Evolutionary conservation across 257 asterid species (phyloP).

Genomic region (Gentiana straminea): DNA sequence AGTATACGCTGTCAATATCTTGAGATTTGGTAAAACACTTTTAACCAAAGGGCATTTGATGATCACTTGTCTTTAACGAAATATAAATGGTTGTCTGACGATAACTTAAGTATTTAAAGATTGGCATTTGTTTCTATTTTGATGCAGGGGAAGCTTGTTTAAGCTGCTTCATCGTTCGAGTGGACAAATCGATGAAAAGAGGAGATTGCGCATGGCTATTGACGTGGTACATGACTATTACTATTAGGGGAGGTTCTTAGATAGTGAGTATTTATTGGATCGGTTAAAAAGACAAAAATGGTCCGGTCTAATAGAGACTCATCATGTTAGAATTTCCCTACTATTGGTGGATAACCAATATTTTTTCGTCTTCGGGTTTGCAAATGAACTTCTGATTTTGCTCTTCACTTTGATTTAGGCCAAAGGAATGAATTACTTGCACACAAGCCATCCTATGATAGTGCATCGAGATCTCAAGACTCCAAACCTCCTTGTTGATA

Average conservation of each 20-base stretch:
- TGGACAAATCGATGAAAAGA: constrained; percentile 70
- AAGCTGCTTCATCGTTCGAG: constrained; percentile 76
- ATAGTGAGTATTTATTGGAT: too few species aligned
- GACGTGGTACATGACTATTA: constrained; percentile 62
- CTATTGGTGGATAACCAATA: not conserved
- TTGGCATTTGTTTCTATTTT: not conserved
- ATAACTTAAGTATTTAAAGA: too few species aligned
- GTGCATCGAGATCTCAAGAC: constrained; percentile 97
- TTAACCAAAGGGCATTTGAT: too few species aligned
- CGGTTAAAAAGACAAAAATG: too few species aligned
- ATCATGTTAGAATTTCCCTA: too few species aligned
- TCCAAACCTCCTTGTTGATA: constrained; percentile 95
- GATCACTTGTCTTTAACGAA: too few species aligned
- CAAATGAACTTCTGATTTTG: constrained; percentile 8
- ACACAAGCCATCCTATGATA: constrained; percentile 80
- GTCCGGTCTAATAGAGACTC: too few species aligned
- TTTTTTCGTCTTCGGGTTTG: not conserved
- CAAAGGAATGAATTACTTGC: constrained; percentile 97
- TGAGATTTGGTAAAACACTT: too few species aligned
- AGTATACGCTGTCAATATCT: too few species aligned
- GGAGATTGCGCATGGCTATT: constrained; percentile 86
- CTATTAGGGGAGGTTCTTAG: too few species aligned
- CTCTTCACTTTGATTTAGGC: constrained; percentile 50
- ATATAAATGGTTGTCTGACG: too few species aligned
- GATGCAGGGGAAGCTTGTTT: constrained; percentile 90